Evolutionary conservation across 2,329 filamentous ascomycete species (phyloP), one percentile per base, ranked within the genome.

Genomic region (Huntiella moniliformis): DNA sequence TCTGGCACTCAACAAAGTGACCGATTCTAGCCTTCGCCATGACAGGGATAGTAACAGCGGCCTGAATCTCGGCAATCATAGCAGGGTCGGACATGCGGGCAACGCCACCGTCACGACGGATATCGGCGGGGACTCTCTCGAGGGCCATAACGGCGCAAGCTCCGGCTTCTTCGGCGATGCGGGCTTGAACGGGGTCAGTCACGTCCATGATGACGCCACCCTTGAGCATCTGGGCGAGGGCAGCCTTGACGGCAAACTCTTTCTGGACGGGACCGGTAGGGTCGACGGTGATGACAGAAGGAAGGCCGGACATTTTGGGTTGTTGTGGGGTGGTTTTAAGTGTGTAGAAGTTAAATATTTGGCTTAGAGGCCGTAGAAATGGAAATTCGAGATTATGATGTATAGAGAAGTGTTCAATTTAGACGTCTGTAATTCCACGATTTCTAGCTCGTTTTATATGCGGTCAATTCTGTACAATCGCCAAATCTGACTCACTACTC

Each of bases 141-240:
- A 98, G 79, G 35, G 91, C 91, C 91, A 98, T 98, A 67, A 98
- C 91, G 59, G 91, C 91, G 55, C 78, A 82, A 51, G 91, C 91
- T 52, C 91, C 91, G 51, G 91, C 87, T 62, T 96, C 87, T 65
- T 98, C 91, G 60, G 91, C 91, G 61, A 98, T 95, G 65, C 84
- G 84, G 52, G 91, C 87, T 70, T 93, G 87, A 59, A 84, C 82
- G 18, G 86, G 83, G 61, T 88, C 84, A 52, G 92, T 85, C 49
- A 96, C 91, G 64, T 98, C 91, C 91, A 98, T 98, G 65, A 98
- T 98, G 53, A 98, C 91, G 57, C 91, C 91, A 60, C 91, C 91
- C 72, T 96, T 95, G 65, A 96, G 70, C 91, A 98, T 98, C 64
- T 93, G 82, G 17, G 91, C 91, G 53, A 98, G 71, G 50, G 88